A percentile compares a stretch with the other conserved stretches of the same genome.
phyloP scores from a whole-genome alignment of 345 rosid genomes.

The Dimocarpus longan region DNA sequence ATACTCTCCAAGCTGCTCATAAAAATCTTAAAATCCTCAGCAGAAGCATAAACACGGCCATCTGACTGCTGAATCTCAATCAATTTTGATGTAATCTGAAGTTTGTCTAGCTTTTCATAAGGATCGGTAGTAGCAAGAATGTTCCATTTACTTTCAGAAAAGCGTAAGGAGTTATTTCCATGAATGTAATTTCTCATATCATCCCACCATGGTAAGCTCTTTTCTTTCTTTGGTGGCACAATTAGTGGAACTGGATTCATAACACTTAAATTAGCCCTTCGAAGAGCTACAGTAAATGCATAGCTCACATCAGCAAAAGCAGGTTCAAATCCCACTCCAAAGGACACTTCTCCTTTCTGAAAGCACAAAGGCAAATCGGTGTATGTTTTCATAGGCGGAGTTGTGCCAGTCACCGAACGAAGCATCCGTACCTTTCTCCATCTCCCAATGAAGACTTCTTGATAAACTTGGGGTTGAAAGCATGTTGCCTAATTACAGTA shows the following conservation, averaged over 20 bases:
- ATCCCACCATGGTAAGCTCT: constrained; percentile 99
- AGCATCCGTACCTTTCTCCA: constrained; percentile 95
- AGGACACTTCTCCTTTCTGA: constrained; percentile 74
- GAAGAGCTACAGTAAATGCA: constrained; percentile 96
- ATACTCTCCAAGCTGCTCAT: constrained; percentile 90
- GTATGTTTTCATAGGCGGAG: constrained; percentile 93
- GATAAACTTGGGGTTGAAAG: constrained; percentile 89
- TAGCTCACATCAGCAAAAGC: constrained; percentile 89
- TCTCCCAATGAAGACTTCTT: constrained; percentile 89
- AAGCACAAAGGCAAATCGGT: constrained; percentile 81
- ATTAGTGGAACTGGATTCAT: constrained; percentile 57
- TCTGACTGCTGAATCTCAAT: constrained; percentile 96
- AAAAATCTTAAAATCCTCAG: constrained; percentile 76
- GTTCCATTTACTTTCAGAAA: constrained; percentile 71
- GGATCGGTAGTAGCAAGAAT: constrained; percentile 95
- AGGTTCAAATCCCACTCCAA: constrained; percentile 97
- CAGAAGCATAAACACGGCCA: constrained; percentile 75
- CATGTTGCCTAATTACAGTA: constrained; percentile 74
- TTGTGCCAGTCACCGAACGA: constrained; percentile 94
- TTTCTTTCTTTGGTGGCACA: constrained; percentile 76
- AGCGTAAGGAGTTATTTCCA: constrained; percentile 68
- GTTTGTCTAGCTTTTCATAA: constrained; percentile 91
- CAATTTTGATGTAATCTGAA: constrained; percentile 61
- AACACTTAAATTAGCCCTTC: constrained; percentile 89
- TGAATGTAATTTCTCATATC: constrained; percentile 96